Evolutionary conservation across 768 basidiomycete genomes (phyloP).

Genomic region (Psilocybe subaeruginosa): DNA sequence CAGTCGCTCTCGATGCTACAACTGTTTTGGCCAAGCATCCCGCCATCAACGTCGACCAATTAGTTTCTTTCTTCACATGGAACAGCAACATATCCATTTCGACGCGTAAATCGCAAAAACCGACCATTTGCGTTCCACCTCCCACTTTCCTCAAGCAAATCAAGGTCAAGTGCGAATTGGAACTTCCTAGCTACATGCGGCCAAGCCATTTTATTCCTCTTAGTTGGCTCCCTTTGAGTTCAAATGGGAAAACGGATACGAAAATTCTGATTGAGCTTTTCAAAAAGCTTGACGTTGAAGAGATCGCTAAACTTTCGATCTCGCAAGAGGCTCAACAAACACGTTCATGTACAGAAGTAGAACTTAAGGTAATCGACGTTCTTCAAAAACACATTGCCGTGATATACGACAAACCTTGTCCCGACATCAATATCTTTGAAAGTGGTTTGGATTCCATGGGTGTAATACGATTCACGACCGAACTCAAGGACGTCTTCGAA

Average conservation of each 20-base stretch:
- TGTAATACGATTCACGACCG: slow-evolving; percentile 29
- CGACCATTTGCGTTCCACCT: slow-evolving; percentile 24
- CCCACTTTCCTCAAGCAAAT: slow-evolving; percentile 32
- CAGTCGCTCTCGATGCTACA: slow-evolving; percentile 36
- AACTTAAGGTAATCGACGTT: slow-evolving; percentile 24
- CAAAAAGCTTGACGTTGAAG: slow-evolving; percentile 25
- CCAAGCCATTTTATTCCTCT: slow-evolving; percentile 52
- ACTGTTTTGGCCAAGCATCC: slow-evolving; percentile 49
- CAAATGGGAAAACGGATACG: slow-evolving; percentile 39
- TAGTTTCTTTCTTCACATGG: slow-evolving; percentile 51
- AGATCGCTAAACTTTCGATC: slow-evolving; percentile 24
- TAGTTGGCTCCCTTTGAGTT: slow-evolving; percentile 49
- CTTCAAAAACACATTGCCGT: slow-evolving; percentile 25
- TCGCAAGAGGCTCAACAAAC: slow-evolving; percentile 3
- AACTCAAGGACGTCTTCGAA: slow-evolving; percentile 24
- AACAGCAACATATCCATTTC: slow-evolving; percentile 36
- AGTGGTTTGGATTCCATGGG: slow-evolving; percentile 35
- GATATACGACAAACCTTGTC: slow-evolving; percentile 16
- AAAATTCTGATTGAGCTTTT: slow-evolving; percentile 36
- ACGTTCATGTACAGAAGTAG: slow-evolving; percentile 18
- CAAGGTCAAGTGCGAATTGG: slow-evolving; percentile 37
- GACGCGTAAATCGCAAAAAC: slow-evolving; percentile 35
- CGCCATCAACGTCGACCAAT: slow-evolving; percentile 43
- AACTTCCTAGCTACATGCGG: slow-evolving; percentile 54
- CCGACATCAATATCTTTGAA: slow-evolving; percentile 33